Conservation (phyloP, 2,329 filamentous ascomycete species). For the Aspergillus sp. region DNA sequence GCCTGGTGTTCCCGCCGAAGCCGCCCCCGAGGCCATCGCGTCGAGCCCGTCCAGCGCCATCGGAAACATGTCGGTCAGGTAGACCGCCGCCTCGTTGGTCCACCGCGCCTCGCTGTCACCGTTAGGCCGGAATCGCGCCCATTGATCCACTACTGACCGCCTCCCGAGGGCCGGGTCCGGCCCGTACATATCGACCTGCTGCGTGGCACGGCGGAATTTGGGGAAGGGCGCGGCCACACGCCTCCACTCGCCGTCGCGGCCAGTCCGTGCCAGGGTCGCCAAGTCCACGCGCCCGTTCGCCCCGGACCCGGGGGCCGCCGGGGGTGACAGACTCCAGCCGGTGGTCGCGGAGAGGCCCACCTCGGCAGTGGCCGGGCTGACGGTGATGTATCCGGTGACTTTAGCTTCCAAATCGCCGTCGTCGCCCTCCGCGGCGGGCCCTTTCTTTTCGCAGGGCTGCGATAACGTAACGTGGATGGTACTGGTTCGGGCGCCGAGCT, state of each 20-base stretch:
- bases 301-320: conserved; percentile 40
- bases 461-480: conserved; percentile 62
- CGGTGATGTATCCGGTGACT: conserved; percentile 64
- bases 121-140: conserved; percentile 62
- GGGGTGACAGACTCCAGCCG: conserved; percentile 52
- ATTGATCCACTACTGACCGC: conserved; percentile 57
- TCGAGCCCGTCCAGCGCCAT: conserved; percentile 59
- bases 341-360: conserved; percentile 58
- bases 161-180: conserved; percentile 25
- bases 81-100: conserved; percentile 64
- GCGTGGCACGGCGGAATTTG: conserved; percentile 48
- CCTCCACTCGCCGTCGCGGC: conserved; percentile 28
- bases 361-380: conserved; percentile 62
- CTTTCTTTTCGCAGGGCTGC: conserved; percentile 32
- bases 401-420: conserved; percentile 52
- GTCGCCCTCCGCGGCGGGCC: conserved; percentile 29
- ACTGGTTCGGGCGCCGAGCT: conserved; percentile 63
- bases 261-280: conserved; percentile 16
- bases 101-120: conserved; percentile 51
- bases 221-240: conserved; percentile 27
- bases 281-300: conserved; percentile 31
- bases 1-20: conserved; percentile 28
- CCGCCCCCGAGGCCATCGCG: conserved; percentile 27
- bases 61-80: conserved; percentile 68
- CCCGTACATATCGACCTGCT: conserved; percentile 51